These are phyloP conservation scores for Globisporangium heterothallicum DNA, from an alignment of 352 stramenopile species.

Conservation along the genomic window DNA sequence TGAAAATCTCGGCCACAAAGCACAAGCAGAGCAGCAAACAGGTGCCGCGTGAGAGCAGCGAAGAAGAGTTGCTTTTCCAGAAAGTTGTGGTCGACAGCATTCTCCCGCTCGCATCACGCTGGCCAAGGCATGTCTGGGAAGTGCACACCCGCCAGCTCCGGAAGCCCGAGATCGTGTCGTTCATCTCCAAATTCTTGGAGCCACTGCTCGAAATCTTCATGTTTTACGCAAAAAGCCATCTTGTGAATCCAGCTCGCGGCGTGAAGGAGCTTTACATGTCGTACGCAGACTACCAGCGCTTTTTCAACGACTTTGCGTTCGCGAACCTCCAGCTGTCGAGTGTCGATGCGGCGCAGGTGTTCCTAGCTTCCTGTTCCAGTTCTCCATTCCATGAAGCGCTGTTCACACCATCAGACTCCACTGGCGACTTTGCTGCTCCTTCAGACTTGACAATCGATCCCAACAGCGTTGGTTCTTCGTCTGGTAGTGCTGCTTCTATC, in stretches of 20 bases:
- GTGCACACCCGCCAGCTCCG: constrained; percentile 42
- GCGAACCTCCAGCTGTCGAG: constrained; percentile 66
- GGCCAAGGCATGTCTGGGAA: constrained; percentile 45
- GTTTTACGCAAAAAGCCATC: constrained; percentile 67
- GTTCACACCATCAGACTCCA: constrained; percentile 5
- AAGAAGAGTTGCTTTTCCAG: constrained; percentile 55
- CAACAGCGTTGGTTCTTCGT: too few species aligned
- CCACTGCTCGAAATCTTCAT: constrained; percentile 67
- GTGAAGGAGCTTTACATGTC: constrained; percentile 69
- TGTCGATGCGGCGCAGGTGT: constrained; percentile 63
- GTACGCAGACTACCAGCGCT: constrained; percentile 63
- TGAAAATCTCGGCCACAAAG: constrained; percentile 48
- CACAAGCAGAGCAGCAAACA: constrained; percentile 27
- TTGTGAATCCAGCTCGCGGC: constrained; percentile 25
- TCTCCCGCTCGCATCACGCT: constrained; percentile 49
- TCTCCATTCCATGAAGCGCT: constrained; percentile 35
- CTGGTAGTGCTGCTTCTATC: constrained; percentile 23
- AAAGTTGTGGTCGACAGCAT: constrained; percentile 53
- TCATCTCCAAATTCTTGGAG: constrained; percentile 64
- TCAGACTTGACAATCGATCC: too few species aligned
- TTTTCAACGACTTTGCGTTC: constrained; percentile 72
- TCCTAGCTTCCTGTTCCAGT: constrained; percentile 59
- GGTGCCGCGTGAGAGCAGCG: constrained; percentile 27
- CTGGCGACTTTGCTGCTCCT: background rate
- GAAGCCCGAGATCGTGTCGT: constrained; percentile 43